phyloP scores from a whole-genome alignment of 2,329 filamentous ascomycete species.

The Neurospora crassa region DNA sequence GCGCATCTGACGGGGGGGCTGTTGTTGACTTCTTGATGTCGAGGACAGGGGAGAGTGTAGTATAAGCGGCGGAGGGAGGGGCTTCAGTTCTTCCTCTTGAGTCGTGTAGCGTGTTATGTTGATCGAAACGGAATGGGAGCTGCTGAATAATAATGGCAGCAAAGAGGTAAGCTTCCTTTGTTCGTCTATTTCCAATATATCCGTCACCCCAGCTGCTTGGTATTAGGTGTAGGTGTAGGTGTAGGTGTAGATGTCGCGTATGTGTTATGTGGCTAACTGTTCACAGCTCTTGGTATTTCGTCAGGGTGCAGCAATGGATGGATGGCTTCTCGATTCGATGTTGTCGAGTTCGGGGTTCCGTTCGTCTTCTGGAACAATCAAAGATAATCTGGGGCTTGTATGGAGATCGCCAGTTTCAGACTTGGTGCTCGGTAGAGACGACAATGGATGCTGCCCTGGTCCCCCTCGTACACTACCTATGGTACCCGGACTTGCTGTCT shows the following conservation, averaged over 20 bases:
- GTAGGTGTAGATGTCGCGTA: neutral
- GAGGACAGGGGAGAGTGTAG: neutral
- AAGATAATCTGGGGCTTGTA: neutral
- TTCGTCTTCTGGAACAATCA: neutral
- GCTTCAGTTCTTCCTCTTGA: neutral
- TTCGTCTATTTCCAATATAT: neutral
- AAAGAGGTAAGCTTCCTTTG: neutral
- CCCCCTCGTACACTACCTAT: neutral
- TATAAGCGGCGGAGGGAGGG: neutral
- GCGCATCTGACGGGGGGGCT: constrained; percentile 12
- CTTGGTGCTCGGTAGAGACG: neutral
- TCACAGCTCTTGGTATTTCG: neutral
- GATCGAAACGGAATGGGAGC: neutral
- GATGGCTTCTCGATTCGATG: neutral
- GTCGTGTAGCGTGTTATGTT: neutral
- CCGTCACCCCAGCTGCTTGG: neutral
- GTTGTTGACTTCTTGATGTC: neutral
- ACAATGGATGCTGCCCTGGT: neutral
- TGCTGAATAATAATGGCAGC: neutral
- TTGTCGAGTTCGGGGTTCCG: no score
- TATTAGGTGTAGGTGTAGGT: neutral
- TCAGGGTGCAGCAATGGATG: neutral
- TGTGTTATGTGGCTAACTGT: neutral
- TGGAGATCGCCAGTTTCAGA: neutral
- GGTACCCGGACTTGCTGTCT: neutral